Percentiles rank a stretch among this genome's conserved stretches.
Conservation (phyloP, 1,284 basidiomycete species). For the Sutorius eximius region DNA sequence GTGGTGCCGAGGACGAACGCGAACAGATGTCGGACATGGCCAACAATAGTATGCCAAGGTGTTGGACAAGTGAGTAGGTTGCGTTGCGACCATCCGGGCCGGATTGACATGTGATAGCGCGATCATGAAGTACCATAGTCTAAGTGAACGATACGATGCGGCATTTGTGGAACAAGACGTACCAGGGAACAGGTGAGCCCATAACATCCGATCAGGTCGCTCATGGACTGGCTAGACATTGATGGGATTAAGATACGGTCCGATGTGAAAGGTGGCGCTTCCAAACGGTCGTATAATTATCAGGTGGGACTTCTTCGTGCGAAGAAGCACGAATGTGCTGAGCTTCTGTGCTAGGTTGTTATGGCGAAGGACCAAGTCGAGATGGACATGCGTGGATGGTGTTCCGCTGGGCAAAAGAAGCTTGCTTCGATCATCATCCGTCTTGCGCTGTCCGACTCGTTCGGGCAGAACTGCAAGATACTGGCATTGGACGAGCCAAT, state of each 20-base stretch:
- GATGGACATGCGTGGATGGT: constrained; percentile 99
- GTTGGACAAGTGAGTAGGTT: constrained; percentile 75
- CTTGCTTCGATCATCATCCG: constrained; percentile 99
- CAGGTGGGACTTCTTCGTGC: constrained; percentile 58
- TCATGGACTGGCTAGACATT: constrained; percentile 65
- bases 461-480: constrained; percentile 96
- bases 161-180: constrained; percentile 97
- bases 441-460: constrained; percentile 96
- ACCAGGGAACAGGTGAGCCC: constrained; percentile 89
- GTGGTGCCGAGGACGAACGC: not conserved
- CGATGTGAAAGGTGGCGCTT: constrained; percentile 84
- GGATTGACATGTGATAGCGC: constrained; percentile 58
- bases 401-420: constrained; percentile 98
- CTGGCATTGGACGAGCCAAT: constrained; percentile 98
- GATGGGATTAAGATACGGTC: constrained; percentile 96
- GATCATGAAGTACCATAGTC: constrained; percentile 97
- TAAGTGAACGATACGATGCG: constrained; percentile 98
- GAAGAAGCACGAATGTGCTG: constrained; percentile 26
- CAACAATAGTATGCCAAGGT: constrained; percentile 94
- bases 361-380: constrained; percentile 99
- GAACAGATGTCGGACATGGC: constrained; percentile 86
- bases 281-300: constrained; percentile 97
- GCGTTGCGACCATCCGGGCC: not conserved
- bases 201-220: constrained; percentile 16
- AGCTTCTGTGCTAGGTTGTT: constrained; percentile 67